Percentiles rank a stretch among this genome's conserved stretches.
Conservation (phyloP, 2,329 filamentous ascomycete genomes). For the Cladosporium sphaerospermum region DNA sequence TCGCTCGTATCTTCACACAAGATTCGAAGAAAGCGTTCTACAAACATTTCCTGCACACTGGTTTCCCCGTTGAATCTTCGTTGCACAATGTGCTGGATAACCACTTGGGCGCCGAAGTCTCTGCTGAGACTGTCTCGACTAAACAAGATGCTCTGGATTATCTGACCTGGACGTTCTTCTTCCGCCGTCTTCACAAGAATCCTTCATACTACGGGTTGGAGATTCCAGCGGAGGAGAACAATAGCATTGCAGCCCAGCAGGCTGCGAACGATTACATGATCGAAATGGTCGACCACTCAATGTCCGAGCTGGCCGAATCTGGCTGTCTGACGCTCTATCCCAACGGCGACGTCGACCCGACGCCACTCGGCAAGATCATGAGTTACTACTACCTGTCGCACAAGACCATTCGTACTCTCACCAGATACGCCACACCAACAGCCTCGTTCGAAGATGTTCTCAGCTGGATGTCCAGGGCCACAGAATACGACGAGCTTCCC, state of each 20-base stretch:
- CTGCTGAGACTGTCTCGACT: conserved; percentile 82
- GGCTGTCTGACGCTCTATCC: conserved; percentile 76
- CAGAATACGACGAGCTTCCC: conserved; percentile 94
- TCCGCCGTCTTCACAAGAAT: conserved; percentile 93
- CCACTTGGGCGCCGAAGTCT: conserved; percentile 91
- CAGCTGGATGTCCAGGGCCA: conserved; percentile 86
- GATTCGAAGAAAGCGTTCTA: conserved; percentile 98
- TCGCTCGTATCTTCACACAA: conserved; percentile 95
- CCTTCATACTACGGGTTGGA: conserved; percentile 96
- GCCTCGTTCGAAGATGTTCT: conserved; percentile 77
- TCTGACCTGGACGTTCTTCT: conserved; percentile 99
- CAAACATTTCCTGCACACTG: conserved; percentile 97
- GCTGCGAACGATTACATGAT: conserved; percentile 94
- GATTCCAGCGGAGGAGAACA: conserved; percentile 87
- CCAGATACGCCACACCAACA: conserved; percentile 65
- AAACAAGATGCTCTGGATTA: conserved; percentile 98
- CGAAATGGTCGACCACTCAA: conserved; percentile 78
- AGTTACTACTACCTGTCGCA: conserved; percentile 97
- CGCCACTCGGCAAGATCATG: conserved; percentile 95
- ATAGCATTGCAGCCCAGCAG: conserved; percentile 75
- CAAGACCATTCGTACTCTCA: conserved; percentile 82
- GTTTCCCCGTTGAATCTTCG: conserved; percentile 94
- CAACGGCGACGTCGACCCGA: conserved; percentile 84
- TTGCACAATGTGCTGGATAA: conserved; percentile 95
- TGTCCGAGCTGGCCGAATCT: conserved; percentile 74